Base-by-base conservation (phyloP, 1,139 yeast species). In the Lizanozyma gosingica region DNA sequence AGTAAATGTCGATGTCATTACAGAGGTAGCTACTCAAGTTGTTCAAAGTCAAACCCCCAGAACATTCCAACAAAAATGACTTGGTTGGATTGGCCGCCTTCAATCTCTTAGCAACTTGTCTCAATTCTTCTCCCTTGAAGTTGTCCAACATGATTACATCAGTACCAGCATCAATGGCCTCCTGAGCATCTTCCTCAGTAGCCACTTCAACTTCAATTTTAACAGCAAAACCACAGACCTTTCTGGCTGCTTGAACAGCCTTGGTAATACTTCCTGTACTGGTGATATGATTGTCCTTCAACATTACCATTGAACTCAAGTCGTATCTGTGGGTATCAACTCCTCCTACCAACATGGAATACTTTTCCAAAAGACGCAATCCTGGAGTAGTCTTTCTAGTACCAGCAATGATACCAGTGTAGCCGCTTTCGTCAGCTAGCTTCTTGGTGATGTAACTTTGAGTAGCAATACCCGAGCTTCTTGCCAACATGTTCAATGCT, bases 381-480 rank as follows among this genome's bases (percentile, higher is more conserved):
- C 97, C 97, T 0, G 97, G 97, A 1, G 97, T 90, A n/a, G 97
- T 90, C 60, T 90, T 90, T 55, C 97, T 77, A 1, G 97, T 90
- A n/a, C 97, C 97, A 0, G 97, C 97, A 56, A 90, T 86, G 33
- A 82, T 71, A 0, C 97, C 97, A 2, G 65, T 66, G 57, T 80
- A 90, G 0, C 95, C 94, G n/a, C 76, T 65, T 36, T 74, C 63
- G 45, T 78, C 74, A 0, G 96, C 95, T 43, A 78, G 61, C 15
- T 65, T 56, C 41, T 80, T 66, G 11, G 90, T 74, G 27, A 66
- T 62, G 40, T 67, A 63, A 1, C 94, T 80, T 48, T 79, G 79
- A 1, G 95, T 83, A n/a, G 97, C 96, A 39, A 90, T 75, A 1
- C 97, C 97, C 1, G 95, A 83, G 35, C 88, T 71, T 53, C 97